Conservation (phyloP, 179 eudicot species). For the Dionaea muscipula region DNA sequence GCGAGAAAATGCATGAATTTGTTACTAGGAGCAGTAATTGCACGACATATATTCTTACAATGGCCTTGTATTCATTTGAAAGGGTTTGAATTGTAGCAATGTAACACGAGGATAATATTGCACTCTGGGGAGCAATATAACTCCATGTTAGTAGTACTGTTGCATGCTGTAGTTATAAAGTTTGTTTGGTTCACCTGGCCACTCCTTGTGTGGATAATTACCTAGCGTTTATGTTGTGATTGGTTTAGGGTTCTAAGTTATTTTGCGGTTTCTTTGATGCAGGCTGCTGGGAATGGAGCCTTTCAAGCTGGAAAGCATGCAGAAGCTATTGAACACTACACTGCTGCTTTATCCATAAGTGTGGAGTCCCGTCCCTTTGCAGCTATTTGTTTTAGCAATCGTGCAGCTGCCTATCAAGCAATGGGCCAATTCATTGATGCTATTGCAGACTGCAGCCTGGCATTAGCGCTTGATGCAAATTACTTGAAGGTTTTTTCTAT, state of each 20-base stretch:
- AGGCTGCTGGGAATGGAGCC: conserved; percentile 85
- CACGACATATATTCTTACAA: no score
- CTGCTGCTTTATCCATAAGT: conserved; percentile 62
- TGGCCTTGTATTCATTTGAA: no score
- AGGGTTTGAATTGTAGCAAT: no score
- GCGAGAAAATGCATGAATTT: no score
- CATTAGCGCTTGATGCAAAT: conserved; percentile 65
- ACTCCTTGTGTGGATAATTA: not conserved
- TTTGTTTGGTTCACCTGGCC: no score
- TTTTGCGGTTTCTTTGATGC: conserved; percentile 11
- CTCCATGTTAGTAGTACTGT: no score
- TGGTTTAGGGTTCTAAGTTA: not conserved
- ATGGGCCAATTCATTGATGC: conserved; percentile 71
- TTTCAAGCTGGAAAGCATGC: conserved; percentile 57
- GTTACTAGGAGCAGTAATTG: no score
- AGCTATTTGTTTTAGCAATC: conserved; percentile 89
- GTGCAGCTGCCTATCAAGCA: conserved; percentile 89
- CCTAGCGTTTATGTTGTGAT: not conserved
- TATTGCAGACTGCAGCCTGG: conserved; percentile 84
- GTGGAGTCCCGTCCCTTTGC: conserved; percentile 70
- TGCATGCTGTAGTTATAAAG: no score
- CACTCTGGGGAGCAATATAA: no score
- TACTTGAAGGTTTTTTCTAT: conserved; percentile 50
- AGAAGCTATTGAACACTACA: conserved; percentile 85
- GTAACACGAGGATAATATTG: no score